Conservation (phyloP, 2,329 filamentous ascomycete genomes). For the Nothophoma quercina region DNA sequence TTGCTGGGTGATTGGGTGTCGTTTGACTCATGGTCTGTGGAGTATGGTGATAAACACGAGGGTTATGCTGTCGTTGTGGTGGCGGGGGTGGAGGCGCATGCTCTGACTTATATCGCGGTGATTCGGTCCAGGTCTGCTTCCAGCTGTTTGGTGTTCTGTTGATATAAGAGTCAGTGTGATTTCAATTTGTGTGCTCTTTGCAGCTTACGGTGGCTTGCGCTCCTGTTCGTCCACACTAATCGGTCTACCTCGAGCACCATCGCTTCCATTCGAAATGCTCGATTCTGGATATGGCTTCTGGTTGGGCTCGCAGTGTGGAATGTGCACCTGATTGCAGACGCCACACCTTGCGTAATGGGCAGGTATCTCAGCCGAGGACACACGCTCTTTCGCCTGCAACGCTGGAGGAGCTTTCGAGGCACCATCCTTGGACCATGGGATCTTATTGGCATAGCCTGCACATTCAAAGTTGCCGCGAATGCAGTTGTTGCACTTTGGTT, state of each 20-base stretch:
- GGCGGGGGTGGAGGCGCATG: conserved; percentile 19
- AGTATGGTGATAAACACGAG: conserved; percentile 42
- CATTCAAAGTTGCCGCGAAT: conserved; percentile 88
- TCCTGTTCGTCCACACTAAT: conserved; percentile 56
- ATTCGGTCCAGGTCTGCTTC: conserved; percentile 9
- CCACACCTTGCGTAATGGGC: conserved; percentile 26
- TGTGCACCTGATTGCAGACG: conserved; percentile 31
- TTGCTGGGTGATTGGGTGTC: conserved; percentile 26
- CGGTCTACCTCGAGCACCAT: conserved; percentile 56
- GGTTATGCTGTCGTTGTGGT: conserved; percentile 37
- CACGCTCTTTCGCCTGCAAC: conserved; percentile 80
- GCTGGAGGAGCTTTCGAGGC: conserved; percentile 66
- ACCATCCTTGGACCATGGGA: conserved; percentile 79
- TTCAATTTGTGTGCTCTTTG: neutral
- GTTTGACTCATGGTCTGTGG: conserved; percentile 35
- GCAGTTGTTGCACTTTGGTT: conserved; percentile 95
- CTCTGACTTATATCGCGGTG: conserved; percentile 13
- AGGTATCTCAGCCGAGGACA: conserved; percentile 31
- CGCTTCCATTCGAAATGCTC: conserved; percentile 32
- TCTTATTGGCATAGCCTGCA: conserved; percentile 85
- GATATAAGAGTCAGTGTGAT: conserved; percentile 1
- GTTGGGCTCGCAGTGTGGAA: conserved; percentile 42
- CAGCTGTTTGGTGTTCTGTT: conserved; percentile 9
- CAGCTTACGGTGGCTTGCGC: conserved; percentile 30
- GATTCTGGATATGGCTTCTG: conserved; percentile 36